Percentiles rank a stretch among this genome's conserved stretches.
phyloP scores from a whole-genome alignment of 331 rosid genomes.

The Pyrus hybrid region DNA sequence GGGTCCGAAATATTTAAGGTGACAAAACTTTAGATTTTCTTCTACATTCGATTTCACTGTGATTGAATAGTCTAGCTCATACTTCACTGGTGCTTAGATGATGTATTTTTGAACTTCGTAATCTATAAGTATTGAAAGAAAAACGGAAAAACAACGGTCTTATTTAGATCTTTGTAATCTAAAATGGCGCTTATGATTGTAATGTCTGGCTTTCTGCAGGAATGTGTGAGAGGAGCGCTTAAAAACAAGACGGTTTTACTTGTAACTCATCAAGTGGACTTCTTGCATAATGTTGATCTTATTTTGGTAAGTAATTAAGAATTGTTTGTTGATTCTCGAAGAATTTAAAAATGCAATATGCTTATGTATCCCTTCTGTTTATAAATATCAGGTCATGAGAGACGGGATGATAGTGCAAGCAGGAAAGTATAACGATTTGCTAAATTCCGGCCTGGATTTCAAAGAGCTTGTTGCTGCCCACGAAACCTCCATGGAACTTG shows the following conservation, averaged over 20 bases:
- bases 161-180: background rate
- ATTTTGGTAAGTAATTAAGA: constrained; percentile 39
- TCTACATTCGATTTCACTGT: background rate
- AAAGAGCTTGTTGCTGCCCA: constrained; percentile 78
- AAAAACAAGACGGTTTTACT: constrained; percentile 70
- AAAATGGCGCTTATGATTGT: background rate
- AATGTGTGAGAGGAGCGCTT: constrained; percentile 73
- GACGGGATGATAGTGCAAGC: constrained; percentile 72
- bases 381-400: constrained; percentile 56
- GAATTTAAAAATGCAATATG: background rate
- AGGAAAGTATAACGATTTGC: constrained; percentile 61
- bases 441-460: constrained; percentile 54
- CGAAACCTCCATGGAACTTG: constrained; percentile 82
- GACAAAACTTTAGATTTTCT: background rate
- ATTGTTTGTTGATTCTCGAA: background rate
- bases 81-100: background rate
- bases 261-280: constrained; percentile 93
- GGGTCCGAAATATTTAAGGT: constrained; percentile 93
- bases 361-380: background rate
- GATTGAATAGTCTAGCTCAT: background rate
- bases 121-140: background rate
- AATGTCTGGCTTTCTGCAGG: constrained; percentile 33
- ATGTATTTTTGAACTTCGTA: background rate
- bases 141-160: background rate
- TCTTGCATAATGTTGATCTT: constrained; percentile 74